phyloP scores from a whole-genome alignment of 2,329 filamentous ascomycete genomes.

The Aspergillus pseudoterreus region DNA sequence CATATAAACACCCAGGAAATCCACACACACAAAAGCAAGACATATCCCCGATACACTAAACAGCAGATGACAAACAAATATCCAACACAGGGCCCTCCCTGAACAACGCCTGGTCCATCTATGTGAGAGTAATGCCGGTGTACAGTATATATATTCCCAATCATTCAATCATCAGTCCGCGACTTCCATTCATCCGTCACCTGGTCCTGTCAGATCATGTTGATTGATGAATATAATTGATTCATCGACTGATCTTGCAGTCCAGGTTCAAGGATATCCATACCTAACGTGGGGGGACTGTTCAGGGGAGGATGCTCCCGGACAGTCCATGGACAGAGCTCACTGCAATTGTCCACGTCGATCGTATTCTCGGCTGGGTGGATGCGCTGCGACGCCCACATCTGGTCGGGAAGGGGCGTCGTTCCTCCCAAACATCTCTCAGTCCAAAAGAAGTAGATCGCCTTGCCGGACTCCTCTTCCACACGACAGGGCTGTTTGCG shows the following conservation, averaged over 20 bases:
- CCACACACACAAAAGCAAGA: neutral
- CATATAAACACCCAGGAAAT: neutral
- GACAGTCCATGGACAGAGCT: slow-evolving; percentile 38
- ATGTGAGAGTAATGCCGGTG: neutral
- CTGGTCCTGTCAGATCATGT: slow-evolving; percentile 23
- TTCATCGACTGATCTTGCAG: slow-evolving; percentile 30
- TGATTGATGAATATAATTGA: slow-evolving; percentile 35
- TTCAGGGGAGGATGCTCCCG: slow-evolving; percentile 34
- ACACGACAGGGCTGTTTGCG: slow-evolving; percentile 29
- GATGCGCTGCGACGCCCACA: slow-evolving; percentile 34
- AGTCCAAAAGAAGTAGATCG: slow-evolving; percentile 35
- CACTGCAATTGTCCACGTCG: slow-evolving; percentile 35
- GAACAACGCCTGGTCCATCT: neutral
- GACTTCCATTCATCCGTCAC: neutral
- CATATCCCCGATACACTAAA: neutral
- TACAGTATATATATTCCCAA: neutral
- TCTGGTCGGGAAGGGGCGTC: slow-evolving; percentile 23
- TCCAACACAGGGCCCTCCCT: neutral
- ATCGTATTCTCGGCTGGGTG: slow-evolving; percentile 34
- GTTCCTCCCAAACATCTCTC: slow-evolving; percentile 30
- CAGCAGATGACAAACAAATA: neutral
- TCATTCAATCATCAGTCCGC: neutral
- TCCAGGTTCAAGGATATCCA: slow-evolving; percentile 31
- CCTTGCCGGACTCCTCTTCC: slow-evolving; percentile 21
- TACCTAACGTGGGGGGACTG: slow-evolving; percentile 29